Conservation (phyloP, 73 alveolate species). For the Symbiodinium natans region DNA sequence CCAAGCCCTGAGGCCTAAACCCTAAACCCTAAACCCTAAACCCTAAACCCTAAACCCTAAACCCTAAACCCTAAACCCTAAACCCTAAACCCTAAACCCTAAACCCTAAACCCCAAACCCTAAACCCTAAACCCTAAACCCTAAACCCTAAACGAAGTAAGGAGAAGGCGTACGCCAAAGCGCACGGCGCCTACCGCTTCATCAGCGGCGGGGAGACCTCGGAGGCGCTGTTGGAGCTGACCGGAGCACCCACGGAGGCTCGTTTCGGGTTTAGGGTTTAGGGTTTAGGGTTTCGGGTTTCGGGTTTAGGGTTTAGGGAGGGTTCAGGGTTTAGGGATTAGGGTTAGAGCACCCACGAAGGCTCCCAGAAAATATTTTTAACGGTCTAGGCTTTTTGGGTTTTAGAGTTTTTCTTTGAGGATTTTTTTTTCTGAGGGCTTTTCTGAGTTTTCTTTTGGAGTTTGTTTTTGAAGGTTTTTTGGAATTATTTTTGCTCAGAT, state of each 20-base stretch:
- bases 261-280: neutral
- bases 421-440: no score
- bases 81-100: neutral
- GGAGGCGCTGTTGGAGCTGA: conserved; percentile 72
- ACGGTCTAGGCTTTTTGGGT: no score
- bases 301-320: no score
- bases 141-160: neutral
- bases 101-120: neutral
- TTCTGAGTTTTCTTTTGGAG: no score
- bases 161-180: conserved; percentile 88
- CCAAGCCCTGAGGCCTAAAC: neutral
- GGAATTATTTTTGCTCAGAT: no score
- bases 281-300: no score
- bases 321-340: no score
- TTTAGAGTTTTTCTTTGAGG: no score
- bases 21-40: neutral
- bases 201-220: conserved; percentile 93
- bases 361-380: no score
- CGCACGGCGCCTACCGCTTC: conserved; percentile 81
- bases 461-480: no score
- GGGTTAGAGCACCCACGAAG: no score
- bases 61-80: neutral
- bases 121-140: neutral
- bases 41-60: neutral
- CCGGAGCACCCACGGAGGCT: conserved; percentile 91